These are phyloP conservation scores for Trapa incisa DNA, from an alignment of 345 rosid species.

Conservation along the genomic window DNA sequence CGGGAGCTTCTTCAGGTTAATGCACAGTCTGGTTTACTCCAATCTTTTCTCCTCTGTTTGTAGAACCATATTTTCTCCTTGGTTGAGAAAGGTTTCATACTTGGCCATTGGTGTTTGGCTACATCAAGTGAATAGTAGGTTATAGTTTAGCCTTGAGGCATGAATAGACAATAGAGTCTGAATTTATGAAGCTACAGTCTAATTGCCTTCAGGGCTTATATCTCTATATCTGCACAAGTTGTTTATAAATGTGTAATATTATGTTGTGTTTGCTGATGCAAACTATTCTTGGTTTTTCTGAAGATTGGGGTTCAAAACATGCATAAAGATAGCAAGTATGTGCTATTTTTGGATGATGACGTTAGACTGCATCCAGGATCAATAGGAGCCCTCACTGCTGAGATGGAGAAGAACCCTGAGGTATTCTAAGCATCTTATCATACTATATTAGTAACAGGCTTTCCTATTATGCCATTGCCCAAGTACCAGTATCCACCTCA, in stretches of 20 bases:
- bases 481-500: not conserved
- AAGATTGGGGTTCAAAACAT: slow-evolving; percentile 89
- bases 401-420: slow-evolving; percentile 94
- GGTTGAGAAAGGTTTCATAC: not conserved
- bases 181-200: not conserved
- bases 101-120: not conserved
- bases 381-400: slow-evolving; percentile 80
- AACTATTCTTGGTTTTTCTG: slow-evolving; percentile 10
- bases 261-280: not conserved
- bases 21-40: not conserved
- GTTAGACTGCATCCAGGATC: slow-evolving; percentile 97
- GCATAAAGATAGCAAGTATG: slow-evolving; percentile 82
- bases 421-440: slow-evolving; percentile 18
- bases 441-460: not conserved
- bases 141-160: not conserved
- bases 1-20: not conserved
- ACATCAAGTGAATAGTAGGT: not conserved
- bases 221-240: not conserved
- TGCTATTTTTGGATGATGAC: slow-evolving; percentile 92
- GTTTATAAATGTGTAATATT: not conserved
- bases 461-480: not conserved
- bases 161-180: not conserved
- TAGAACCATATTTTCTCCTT: not conserved
- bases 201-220: not conserved
- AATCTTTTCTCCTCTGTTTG: not conserved